Conservation (phyloP, 331 rosid genomes). For the Malus hybrid region DNA sequence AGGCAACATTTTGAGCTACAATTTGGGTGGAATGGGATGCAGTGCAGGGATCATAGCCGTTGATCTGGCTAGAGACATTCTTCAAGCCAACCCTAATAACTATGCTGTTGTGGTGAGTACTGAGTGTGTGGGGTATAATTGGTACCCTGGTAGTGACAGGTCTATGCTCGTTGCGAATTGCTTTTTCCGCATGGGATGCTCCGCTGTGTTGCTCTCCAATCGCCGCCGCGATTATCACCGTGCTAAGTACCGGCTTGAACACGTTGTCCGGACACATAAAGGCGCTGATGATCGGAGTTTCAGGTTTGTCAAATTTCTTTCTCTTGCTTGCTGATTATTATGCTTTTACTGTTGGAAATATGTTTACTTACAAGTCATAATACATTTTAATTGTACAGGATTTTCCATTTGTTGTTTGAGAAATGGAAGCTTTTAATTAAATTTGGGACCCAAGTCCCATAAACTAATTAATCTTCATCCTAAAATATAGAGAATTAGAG, state of each 20-base stretch:
- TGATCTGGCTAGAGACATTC: constrained; percentile 81
- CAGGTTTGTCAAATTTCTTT: constrained; percentile 34
- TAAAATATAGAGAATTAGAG: neutral
- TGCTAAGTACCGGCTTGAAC: constrained; percentile 85
- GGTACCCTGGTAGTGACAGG: constrained; percentile 81
- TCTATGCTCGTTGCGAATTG: constrained; percentile 90
- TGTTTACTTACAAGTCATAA: neutral
- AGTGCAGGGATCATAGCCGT: constrained; percentile 83
- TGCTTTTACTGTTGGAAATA: neutral
- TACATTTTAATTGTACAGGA: neutral
- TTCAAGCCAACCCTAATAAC: constrained; percentile 71
- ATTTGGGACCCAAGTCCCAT: neutral
- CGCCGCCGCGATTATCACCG: constrained; percentile 73
- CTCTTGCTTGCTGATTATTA: neutral
- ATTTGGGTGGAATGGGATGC: constrained; percentile 97
- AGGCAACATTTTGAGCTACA: constrained; percentile 82
- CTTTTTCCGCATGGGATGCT: constrained; percentile 92
- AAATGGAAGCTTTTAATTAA: neutral
- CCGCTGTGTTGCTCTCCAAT: constrained; percentile 78
- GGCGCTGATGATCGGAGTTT: constrained; percentile 95
- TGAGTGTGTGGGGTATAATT: constrained; percentile 78
- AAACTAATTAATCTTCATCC: neutral
- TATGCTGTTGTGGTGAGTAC: constrained; percentile 90
- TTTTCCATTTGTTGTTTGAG: neutral
- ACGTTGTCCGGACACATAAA: constrained; percentile 85